Conservation (phyloP, 495 filamentous ascomycete species). For the Hypoxylon fuscum region DNA sequence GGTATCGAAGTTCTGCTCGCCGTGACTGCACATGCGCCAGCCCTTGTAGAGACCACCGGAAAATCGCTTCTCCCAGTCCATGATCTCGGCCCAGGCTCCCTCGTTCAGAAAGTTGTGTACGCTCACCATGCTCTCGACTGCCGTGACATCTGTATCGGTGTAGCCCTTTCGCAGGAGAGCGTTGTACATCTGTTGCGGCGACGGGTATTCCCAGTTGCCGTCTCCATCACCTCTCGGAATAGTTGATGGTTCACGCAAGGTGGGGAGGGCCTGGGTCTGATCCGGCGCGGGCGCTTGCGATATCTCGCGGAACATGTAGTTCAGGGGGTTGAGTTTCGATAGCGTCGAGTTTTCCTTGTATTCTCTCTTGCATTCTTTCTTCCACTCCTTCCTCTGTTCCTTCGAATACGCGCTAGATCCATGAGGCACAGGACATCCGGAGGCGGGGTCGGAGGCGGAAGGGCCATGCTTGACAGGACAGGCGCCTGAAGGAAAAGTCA, state of each 20-base stretch:
- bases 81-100: constrained; percentile 93
- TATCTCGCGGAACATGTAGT: constrained; percentile 92
- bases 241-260: constrained; percentile 79
- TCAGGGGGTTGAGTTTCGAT: constrained; percentile 87
- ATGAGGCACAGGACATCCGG: constrained; percentile 64
- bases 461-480: constrained; percentile 62
- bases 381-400: constrained; percentile 31
- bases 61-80: constrained; percentile 90
- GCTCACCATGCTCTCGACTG: constrained; percentile 96
- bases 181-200: constrained; percentile 99
- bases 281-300: constrained; percentile 78
- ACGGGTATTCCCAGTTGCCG: constrained; percentile 96
- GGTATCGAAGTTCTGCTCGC: constrained; percentile 65
- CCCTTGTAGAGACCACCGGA: constrained; percentile 72
- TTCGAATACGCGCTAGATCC: constrained; percentile 48
- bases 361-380: not conserved
- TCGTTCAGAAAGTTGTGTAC: constrained; percentile 99
- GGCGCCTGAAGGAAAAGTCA: constrained; percentile 47
- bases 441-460: constrained; percentile 51
- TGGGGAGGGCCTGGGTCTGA: constrained; percentile 77
- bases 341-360: constrained; percentile 53
- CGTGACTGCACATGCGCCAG: constrained; percentile 77
- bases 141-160: constrained; percentile 89
- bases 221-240: constrained; percentile 83
- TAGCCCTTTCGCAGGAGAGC: constrained; percentile 95